Percentiles rank a stretch among this genome's conserved stretches.
These are phyloP conservation scores for Echinosophora koreensis DNA, from an alignment of 306 rosid species.

Conservation along the genomic window DNA sequence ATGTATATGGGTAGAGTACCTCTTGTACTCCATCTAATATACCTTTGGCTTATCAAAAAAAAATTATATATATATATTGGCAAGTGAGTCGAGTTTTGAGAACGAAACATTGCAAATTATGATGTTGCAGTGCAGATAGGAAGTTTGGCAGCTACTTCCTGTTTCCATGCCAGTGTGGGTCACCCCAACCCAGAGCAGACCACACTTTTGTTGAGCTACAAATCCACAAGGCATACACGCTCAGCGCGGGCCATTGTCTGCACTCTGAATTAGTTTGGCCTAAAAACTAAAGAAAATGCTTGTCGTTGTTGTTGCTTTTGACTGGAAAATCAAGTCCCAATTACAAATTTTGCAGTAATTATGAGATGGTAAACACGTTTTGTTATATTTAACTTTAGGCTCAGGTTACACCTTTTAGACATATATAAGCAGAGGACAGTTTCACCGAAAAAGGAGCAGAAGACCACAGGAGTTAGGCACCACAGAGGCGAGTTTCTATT, in stretches of 20 bases:
- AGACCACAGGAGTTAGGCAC: background rate
- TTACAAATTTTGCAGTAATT: background rate
- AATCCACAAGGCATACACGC: conserved; percentile 30
- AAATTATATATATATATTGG: too few relatives aligned
- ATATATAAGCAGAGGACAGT: background rate
- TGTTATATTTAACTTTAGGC: background rate
- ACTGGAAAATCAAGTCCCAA: background rate
- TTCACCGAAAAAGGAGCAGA: conserved; percentile 22
- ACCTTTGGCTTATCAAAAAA: too few relatives aligned
- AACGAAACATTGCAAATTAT: too few relatives aligned
- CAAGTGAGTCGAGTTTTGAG: too few relatives aligned
- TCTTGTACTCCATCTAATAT: too few relatives aligned
- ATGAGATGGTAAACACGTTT: conserved; percentile 26
- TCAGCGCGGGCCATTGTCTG: background rate
- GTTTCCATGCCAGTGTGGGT: background rate
- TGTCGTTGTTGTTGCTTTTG: background rate
- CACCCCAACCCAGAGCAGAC: too few relatives aligned
- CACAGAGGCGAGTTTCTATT: background rate
- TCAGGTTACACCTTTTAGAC: background rate
- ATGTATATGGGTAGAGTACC: too few relatives aligned
- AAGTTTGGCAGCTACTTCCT: conserved; percentile 49
- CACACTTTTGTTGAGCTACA: background rate
- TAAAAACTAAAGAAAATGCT: too few relatives aligned
- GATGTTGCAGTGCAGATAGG: background rate
- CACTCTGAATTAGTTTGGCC: background rate